Base-by-base conservation (phyloP, 495 filamentous ascomycete species). In the Stereocaulon alpinum region DNA sequence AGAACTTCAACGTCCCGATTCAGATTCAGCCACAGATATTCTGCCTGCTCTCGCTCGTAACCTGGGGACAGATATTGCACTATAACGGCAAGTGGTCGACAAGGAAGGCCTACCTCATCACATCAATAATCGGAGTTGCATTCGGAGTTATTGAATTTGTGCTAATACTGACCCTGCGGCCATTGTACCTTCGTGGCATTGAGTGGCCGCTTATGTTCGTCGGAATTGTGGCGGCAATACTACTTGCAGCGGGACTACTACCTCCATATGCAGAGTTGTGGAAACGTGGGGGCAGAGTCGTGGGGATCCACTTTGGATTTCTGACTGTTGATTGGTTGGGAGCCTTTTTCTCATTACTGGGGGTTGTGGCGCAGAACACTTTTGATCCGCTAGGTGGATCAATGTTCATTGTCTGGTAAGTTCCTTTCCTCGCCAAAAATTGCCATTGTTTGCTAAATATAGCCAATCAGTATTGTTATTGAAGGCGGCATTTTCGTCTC, bases 1-100 rank as follows among this genome's bases (percentile, higher is more conserved):
- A 89, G 75, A 74, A 84, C 60, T 87, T 91, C 71, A 91, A 89
- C 67, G 76, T 88, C 41, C 84, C 86, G 0, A 69, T 90, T 15
- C 86, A 89, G 58, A 75, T 89, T 10, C 87, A 91, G 70, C 84
- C 87, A 7, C 86, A 89, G 65, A 72, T 80, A 4, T 89, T 90
- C 63, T 78, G 81, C 61, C 69, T 73, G 14, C 77, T 89, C 17
- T 81, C 82, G 27, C 70, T 88, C 3, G 70, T 89, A 9, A 78
- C 77, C 54, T 90, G 83, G 85, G 78, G 74, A 1, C 87, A 90
- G 69, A 77, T 78, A 10, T 61, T 88, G 59, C 68, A 80, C 27
- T 90, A 89, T 61, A 71, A 78, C 22, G 83, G 80, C 32, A 68
- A 76, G 40, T 86, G 79, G 74, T 66, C 66, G 29, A 50, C 65